phyloP scores from a whole-genome alignment of 2,329 filamentous ascomycete genomes.

The Verticillium nubilum region DNA sequence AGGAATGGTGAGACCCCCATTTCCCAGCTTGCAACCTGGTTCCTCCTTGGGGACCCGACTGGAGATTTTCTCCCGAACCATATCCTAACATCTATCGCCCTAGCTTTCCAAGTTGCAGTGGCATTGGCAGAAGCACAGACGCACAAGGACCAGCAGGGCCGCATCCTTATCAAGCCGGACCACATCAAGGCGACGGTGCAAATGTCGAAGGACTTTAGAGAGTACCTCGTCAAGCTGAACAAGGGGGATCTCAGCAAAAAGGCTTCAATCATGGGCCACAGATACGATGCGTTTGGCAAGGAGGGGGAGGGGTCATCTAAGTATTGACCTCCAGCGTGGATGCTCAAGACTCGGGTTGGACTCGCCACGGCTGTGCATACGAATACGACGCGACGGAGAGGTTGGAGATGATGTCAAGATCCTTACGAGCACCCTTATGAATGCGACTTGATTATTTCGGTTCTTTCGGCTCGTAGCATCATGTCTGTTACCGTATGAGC shows the following conservation, averaged over 20 bases:
- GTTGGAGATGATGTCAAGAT: too few relatives aligned
- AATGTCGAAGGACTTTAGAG: slow-evolving; percentile 16
- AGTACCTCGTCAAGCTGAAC: slow-evolving; percentile 10
- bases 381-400: too few relatives aligned
- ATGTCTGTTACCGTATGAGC: too few relatives aligned
- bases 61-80: too few relatives aligned
- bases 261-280: background rate
- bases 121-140: slow-evolving; percentile 20
- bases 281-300: slow-evolving; percentile 2
- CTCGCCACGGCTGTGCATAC: too few relatives aligned
- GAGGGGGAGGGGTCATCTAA: background rate
- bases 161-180: slow-evolving; percentile 13
- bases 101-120: slow-evolving; percentile 25
- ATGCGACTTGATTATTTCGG: too few relatives aligned
- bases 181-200: slow-evolving; percentile 16
- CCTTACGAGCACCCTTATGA: too few relatives aligned
- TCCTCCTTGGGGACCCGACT: background rate
- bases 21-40: too few relatives aligned
- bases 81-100: too few relatives aligned
- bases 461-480: too few relatives aligned
- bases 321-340: background rate
- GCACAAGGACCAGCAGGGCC: slow-evolving; percentile 10
- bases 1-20: slow-evolving; percentile 15
- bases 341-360: background rate
- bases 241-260: background rate